Evolutionary conservation across 345 rosid species (phyloP).

Genomic region (Arabidopsis suecica): DNA sequence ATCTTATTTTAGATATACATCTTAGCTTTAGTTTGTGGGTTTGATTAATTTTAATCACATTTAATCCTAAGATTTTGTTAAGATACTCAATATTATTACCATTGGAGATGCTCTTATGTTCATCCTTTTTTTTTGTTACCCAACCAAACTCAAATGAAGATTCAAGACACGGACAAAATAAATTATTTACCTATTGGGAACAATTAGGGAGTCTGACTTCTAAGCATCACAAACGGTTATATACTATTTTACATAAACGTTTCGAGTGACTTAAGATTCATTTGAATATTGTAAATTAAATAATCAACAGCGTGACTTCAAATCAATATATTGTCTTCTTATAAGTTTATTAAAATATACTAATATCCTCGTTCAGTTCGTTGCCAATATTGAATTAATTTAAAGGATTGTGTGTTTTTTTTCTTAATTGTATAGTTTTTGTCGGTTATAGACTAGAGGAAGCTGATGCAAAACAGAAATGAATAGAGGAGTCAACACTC

Average conservation of each 20-base stretch:
- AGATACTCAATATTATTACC: too few species aligned
- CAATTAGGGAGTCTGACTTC: constrained; percentile 12
- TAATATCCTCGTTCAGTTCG: background rate
- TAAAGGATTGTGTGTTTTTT: background rate
- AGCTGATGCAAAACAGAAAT: background rate
- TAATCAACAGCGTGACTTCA: constrained; percentile 33
- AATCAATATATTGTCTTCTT: constrained; percentile 12
- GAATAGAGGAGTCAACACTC: constrained; percentile 34
- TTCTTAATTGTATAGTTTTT: constrained; percentile 6
- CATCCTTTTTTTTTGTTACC: constrained; percentile 22
- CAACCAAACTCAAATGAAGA: background rate
- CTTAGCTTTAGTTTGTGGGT: too few species aligned
- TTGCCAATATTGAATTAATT: constrained; percentile 37
- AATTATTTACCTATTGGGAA: background rate
- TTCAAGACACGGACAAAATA: background rate
- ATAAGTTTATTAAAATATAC: background rate
- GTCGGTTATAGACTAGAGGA: constrained; percentile 20
- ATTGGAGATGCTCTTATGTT: too few species aligned
- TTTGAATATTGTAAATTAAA: background rate
- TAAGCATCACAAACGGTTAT: constrained; percentile 30
- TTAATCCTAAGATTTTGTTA: too few species aligned
- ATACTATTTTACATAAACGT: constrained; percentile 19
- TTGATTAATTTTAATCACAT: too few species aligned
- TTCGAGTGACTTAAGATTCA: constrained; percentile 4
- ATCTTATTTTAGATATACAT: too few species aligned